Conservation (phyloP, 257 asterid species). For the Solanum boliviense region DNA sequence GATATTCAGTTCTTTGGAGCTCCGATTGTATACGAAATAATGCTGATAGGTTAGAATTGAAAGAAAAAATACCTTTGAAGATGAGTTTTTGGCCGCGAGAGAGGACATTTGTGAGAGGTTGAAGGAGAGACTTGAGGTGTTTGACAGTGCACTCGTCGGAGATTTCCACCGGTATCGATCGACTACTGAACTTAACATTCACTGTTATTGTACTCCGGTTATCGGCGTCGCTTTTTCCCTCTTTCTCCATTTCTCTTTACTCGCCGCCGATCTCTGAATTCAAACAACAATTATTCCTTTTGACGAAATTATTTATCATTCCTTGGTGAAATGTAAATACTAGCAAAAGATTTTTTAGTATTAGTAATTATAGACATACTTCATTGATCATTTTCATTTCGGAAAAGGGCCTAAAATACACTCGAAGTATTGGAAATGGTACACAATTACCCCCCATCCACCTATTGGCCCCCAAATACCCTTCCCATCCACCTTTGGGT, state of each 20-base stretch:
- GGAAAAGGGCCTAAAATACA: no score
- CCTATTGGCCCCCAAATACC: no score
- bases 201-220: slow-evolving; percentile 18
- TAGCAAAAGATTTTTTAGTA: no score
- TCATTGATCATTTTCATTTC: no score
- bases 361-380: no score
- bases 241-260: neutral
- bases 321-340: neutral
- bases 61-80: slow-evolving; percentile 40
- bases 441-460: no score
- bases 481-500: no score
- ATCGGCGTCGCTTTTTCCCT: slow-evolving; percentile 7
- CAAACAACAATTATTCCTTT: neutral
- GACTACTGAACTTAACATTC: slow-evolving; percentile 55
- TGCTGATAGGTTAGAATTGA: neutral
- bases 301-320: neutral
- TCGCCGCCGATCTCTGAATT: neutral
- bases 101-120: slow-evolving; percentile 76
- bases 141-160: slow-evolving; percentile 36
- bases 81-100: slow-evolving; percentile 95
- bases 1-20: neutral
- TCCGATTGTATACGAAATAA: neutral
- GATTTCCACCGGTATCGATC: slow-evolving; percentile 52
- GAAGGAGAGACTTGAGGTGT: slow-evolving; percentile 60
- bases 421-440: no score